phyloP scores from a whole-genome alignment of 768 basidiomycete species.

The Ramaria sp. region DNA sequence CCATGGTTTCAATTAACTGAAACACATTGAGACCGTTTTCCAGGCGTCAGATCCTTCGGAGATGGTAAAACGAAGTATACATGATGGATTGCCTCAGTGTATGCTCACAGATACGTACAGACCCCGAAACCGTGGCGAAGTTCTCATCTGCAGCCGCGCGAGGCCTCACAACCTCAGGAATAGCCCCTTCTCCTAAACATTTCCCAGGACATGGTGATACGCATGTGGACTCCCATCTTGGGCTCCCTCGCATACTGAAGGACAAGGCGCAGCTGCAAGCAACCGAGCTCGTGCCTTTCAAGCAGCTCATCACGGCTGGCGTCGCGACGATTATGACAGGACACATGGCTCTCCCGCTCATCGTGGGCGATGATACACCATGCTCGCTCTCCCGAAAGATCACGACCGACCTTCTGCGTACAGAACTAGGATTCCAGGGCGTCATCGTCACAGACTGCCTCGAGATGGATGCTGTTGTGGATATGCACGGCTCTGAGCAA shows the following conservation, averaged over 20 bases:
- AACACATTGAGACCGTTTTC: not conserved
- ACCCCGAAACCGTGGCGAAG: slow-evolving; percentile 39
- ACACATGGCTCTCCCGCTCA: slow-evolving; percentile 56
- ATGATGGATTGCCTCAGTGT: not conserved
- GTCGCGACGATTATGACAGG: slow-evolving; percentile 61
- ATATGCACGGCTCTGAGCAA: slow-evolving; percentile 35
- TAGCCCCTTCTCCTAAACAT: slow-evolving; percentile 59
- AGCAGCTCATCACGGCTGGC: slow-evolving; percentile 27
- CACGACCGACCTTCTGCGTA: slow-evolving; percentile 41
- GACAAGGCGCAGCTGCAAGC: slow-evolving; percentile 27
- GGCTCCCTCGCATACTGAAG: slow-evolving; percentile 51
- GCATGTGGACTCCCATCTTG: slow-evolving; percentile 58
- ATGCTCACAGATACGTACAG: slow-evolving; percentile 22
- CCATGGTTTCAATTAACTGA: not conserved
- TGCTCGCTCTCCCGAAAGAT: slow-evolving; percentile 46
- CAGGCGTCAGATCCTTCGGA: slow-evolving; percentile 62
- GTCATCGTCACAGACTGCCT: slow-evolving; percentile 66
- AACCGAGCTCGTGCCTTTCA: slow-evolving; percentile 53
- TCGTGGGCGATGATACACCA: slow-evolving; percentile 45
- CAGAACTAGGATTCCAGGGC: slow-evolving; percentile 40
- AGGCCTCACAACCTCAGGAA: slow-evolving; percentile 36
- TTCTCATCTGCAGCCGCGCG: slow-evolving; percentile 37
- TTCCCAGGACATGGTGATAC: slow-evolving; percentile 73
- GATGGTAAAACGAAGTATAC: slow-evolving; percentile 33
- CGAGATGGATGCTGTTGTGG: slow-evolving; percentile 65